Base-by-base conservation (phyloP, 768 basidiomycete species). In the Punctularia strigosozonata region DNA sequence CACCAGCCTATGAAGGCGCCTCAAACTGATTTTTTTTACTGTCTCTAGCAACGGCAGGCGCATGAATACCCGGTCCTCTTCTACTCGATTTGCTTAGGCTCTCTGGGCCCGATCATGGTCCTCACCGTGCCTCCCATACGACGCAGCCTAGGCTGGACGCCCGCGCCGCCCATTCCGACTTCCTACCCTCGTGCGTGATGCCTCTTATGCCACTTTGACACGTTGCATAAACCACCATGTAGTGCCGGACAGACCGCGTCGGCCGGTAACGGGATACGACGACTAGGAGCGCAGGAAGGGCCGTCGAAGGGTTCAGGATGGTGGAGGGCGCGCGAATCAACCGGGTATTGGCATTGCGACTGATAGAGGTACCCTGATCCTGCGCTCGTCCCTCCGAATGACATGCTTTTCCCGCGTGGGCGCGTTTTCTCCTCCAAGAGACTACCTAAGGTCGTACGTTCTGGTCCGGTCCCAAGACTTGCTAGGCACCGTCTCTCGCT, bases 11-110 rank as follows among this genome's bases (percentile, higher is more conserved):
- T n/a, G n/a, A n/a, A n/a, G n/a, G n/a, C n/a, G n/a, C n/a, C n/a
- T n/a, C n/a, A n/a, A n/a, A n/a, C n/a, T n/a, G n/a, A n/a, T n/a
- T n/a, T n/a, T n/a, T n/a, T n/a, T n/a, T n/a, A n/a, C n/a, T n/a
- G n/a, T 10, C 20, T 8, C 33, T 55, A 92, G 89, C 86, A 89
- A 88, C 75, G 82, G 34, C 75, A 80, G 49, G 87, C 89, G 25
- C 89, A 94, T 61, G 89, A 94, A 61, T 76, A 73, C 51, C 89
- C 89, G 21, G 84, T 88, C 57, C 74, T 91, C 57, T 91, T 91
- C 67, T 94, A 79, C 62, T 89, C 89, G 8, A 68, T 78, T 54
- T 59, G 78, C 35, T 62, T 94, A 41, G 89, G 88, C 38, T 50
- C 65, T 41, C 68, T 77, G 49, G 89, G 89, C 2, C 89, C 89